phyloP scores from a whole-genome alignment of 2,329 filamentous ascomycete species.

The Arthrobotrys sinensis region DNA sequence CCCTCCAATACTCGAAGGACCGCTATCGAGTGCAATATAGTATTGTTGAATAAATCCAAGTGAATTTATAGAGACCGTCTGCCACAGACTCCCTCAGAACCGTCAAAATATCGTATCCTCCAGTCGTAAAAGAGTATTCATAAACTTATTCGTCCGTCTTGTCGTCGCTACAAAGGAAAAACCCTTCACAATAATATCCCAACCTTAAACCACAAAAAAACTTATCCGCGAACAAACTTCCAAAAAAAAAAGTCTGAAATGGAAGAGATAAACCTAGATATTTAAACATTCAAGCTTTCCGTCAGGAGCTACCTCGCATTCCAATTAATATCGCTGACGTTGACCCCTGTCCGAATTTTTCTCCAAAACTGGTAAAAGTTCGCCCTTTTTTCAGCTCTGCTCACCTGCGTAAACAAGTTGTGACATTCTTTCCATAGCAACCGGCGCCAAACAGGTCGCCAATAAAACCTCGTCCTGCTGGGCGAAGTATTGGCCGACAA shows the following conservation, averaged over 20 bases:
- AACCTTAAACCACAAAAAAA: neutral
- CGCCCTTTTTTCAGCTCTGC: neutral
- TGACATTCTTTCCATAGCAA: slow-evolving; percentile 47
- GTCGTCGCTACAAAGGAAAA: slow-evolving; percentile 20
- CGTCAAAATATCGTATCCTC: slow-evolving; percentile 16
- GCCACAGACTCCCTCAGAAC: neutral
- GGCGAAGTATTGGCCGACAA: neutral
- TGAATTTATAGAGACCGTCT: neutral
- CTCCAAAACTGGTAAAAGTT: neutral
- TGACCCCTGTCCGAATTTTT: slow-evolving; percentile 14
- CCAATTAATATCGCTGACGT: slow-evolving; percentile 43
- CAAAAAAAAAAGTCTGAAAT: neutral
- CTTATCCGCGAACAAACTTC: neutral
- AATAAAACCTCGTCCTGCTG: slow-evolving; percentile 6
- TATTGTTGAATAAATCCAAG: neutral
- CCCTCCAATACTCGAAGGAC: no score
- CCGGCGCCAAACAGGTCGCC: slow-evolving; percentile 27
- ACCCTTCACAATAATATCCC: neutral
- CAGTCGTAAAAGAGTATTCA: neutral
- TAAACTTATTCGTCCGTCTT: neutral
- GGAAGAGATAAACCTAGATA: slow-evolving; percentile 6
- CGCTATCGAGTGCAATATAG: neutral
- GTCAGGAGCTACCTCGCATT: slow-evolving; percentile 5
- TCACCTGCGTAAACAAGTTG: slow-evolving; percentile 17
- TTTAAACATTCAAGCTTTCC: slow-evolving; percentile 2